A percentile compares a stretch with the other conserved stretches of the same genome.
Conservation (phyloP, 441 rosid genomes). For the Raphanus hybrid region DNA sequence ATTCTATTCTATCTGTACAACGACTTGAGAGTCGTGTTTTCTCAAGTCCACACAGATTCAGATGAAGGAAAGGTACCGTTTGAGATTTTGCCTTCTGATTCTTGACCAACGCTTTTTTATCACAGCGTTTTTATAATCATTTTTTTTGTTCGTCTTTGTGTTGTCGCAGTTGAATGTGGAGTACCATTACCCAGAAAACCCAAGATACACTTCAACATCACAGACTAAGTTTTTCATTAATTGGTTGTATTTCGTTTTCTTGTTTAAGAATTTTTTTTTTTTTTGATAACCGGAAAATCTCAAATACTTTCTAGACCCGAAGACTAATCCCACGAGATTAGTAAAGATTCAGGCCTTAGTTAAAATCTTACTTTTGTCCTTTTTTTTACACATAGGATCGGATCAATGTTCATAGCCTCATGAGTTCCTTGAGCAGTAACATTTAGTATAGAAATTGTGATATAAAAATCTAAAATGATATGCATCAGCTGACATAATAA, state of each 20-base stretch:
- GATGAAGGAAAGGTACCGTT: constrained; percentile 94
- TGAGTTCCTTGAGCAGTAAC: neutral
- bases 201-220: constrained; percentile 85
- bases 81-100: constrained; percentile 15
- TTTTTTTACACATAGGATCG: neutral
- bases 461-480: neutral
- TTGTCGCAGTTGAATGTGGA: constrained; percentile 84
- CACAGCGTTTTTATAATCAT: neutral
- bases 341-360: constrained; percentile 25
- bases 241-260: constrained; percentile 24
- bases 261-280: neutral
- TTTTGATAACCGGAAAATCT: neutral
- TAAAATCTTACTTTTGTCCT: neutral
- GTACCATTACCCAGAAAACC: constrained; percentile 89
- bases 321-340: constrained; percentile 5
- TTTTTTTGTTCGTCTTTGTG: constrained; percentile 22
- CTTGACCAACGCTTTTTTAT: constrained; percentile 7
- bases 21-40: constrained; percentile 90
- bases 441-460: neutral
- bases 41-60: constrained; percentile 93
- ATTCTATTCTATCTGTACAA: constrained; percentile 74
- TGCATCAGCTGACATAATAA: neutral
- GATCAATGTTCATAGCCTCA: neutral
- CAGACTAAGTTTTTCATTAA: constrained; percentile 50
- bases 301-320: too few species aligned